Evolutionary conservation across 371 early-diverging fungal species (phyloP), one percentile per base, ranked within the genome.

Genomic region (Haplosporangium sp.): DNA sequence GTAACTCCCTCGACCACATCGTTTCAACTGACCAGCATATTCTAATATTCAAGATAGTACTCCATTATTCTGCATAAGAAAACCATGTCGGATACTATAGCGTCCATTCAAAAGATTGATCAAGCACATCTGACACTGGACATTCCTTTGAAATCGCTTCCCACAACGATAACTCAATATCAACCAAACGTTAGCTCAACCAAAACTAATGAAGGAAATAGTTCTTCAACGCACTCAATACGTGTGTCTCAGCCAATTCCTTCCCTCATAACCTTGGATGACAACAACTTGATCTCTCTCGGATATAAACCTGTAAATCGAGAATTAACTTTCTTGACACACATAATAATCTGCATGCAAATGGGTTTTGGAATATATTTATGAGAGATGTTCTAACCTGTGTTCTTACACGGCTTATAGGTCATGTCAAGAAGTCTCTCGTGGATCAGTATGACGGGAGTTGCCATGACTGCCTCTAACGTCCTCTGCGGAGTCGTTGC

Each of bases 231-330:
- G 17, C 50, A 35, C 20, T 59, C 68, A 37, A 73, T 44, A n/a
- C 9, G 64, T 20, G 2, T 56, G 4, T 52, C 57, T 48, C 59
- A 47, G 6, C 17, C 66, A 13, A 45, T 68, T 20, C 58, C 79
- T 5, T 63, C 63, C 11, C 57, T 69, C 9, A 45, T 74, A 27
- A 74, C 65, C 13, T 45, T 78, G 48, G 79, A 78, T 44, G 79
- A 78, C 57, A 45, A 69, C 45, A 78, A 78, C 39, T 69, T 78
- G 1, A 67, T 78, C 2, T 78, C 79, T 0, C 67, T 78, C 10
- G 79, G 79, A 59, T 78, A 78, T 53, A 78, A 78, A 27, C 79
- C 79, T n/a, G 74, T 70, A 69, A 67, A 19, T 59, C n/a, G 39
- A 37, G 19, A 27, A 27, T 27, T 27, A 27, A 27, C 27, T 27